Percentiles rank a stretch among this genome's conserved stretches.
phyloP scores from a whole-genome alignment of 768 basidiomycete genomes.

The Sporobolomyces phaffii region DNA sequence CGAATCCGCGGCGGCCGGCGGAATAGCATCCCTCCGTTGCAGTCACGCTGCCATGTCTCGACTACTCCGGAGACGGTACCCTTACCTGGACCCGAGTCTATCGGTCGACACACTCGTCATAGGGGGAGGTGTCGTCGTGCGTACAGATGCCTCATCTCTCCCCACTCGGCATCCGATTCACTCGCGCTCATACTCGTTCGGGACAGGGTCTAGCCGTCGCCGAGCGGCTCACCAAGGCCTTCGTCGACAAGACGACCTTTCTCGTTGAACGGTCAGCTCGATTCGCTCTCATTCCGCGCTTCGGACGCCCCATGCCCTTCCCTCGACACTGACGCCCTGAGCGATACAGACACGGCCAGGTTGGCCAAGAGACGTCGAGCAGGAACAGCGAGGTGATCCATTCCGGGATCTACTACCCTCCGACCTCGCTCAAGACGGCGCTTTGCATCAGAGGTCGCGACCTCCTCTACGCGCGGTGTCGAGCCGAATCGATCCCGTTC shows the following conservation, averaged over 20 bases:
- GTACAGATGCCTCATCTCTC: neutral
- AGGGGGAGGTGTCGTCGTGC: conserved; percentile 63
- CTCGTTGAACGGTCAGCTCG: conserved; percentile 69
- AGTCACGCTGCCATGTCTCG: neutral
- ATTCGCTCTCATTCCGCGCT: neutral
- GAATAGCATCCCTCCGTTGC: no score
- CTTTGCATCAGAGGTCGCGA: conserved; percentile 80
- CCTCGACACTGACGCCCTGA: no score
- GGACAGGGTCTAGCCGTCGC: conserved; percentile 70
- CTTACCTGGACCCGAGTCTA: conserved; percentile 61
- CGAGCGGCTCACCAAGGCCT: conserved; percentile 60
- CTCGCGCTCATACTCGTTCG: conserved; percentile 54
- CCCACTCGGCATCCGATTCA: neutral
- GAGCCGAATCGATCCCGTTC: conserved; percentile 58
- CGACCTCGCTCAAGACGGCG: conserved; percentile 74
- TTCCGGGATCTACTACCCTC: conserved; percentile 56
- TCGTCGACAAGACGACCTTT: conserved; percentile 65
- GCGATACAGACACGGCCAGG: conserved; percentile 46
- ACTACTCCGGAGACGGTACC: conserved; percentile 9
- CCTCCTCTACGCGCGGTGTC: conserved; percentile 72
- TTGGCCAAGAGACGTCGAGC: conserved; percentile 80
- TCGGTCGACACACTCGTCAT: conserved; percentile 77
- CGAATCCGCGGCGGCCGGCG: no score
- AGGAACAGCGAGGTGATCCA: conserved; percentile 95
- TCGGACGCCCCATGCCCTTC: no score